Evolutionary conservation across 495 filamentous ascomycete species (phyloP), one percentile per base, ranked within the genome.

Genomic region (Talaromyces nanjingensis): DNA sequence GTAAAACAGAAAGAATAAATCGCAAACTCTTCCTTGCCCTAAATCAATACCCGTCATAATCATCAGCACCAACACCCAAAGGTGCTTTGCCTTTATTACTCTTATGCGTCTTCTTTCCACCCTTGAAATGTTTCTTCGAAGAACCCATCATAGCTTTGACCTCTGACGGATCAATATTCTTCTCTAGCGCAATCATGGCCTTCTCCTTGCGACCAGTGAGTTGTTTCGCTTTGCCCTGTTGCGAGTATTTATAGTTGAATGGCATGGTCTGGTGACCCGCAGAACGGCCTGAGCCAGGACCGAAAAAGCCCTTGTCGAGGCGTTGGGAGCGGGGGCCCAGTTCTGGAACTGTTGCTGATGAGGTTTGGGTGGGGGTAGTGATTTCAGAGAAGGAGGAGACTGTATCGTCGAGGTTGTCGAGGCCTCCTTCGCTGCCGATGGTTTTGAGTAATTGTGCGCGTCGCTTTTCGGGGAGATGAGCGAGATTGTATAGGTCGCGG

Each of bases 91-190:
- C 80, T 79, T 87, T 87, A 11, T 77, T 76, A 72, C 86, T 87
- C 12, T 78, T 76, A 72, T 84, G 84, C 29, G 83, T 83, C 25
- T 82, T 86, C 80, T 97, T 86, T 62, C 88, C 86, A 7, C 82
- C 88, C 79, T 98, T 98, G 76, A 91, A 97, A 74, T 98, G 96
- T 78, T 97, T 98, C 85, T 99, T 99, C 27, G 89, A 72, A 63
- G 69, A 86, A 6, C 79, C 81, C 69, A 42, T 42, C 69, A 42
- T 25, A 42, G 83, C 62, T 71, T 82, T 84, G 66, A 97, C 79
- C 59, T 98, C 96, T 34, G 87, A 89, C 2, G 91, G 89, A 71
- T 96, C 91, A 12, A 97, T 71, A 52, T 89, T 88, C 64, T 88
- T 89, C 76, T 97, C 92, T 45, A 96, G 62, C 22, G 96, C 93